These are phyloP conservation scores for Alternaria viburni DNA, from an alignment of 2,329 filamentous ascomycete species.

Conservation along the genomic window DNA sequence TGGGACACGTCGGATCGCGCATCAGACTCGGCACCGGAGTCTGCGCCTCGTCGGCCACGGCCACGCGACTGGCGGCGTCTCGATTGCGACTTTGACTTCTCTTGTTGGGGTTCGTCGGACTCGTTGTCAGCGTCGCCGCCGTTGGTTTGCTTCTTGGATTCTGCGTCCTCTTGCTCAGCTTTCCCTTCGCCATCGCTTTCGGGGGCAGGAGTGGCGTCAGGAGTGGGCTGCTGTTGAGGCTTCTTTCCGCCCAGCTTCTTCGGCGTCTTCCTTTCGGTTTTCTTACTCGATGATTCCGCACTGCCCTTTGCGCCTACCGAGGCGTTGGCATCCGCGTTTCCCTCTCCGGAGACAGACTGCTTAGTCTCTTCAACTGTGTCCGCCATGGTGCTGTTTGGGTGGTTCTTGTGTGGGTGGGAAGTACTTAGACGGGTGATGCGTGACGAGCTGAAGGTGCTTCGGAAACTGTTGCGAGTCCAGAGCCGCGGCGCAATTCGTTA, in stretches of 20 bases:
- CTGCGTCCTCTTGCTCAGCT: conserved; percentile 52
- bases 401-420: conserved; percentile 10
- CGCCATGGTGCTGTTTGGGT: conserved; percentile 40
- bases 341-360: conserved; percentile 46
- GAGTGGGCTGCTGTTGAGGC: conserved; percentile 53
- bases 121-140: conserved; percentile 45
- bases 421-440: conserved; percentile 10
- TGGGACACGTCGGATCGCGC: conserved; percentile 61
- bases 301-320: conserved; percentile 45
- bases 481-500: conserved; percentile 39
- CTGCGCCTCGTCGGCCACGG: conserved; percentile 53
- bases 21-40: conserved; percentile 62
- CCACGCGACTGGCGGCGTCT: conserved; percentile 58
- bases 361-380: conserved; percentile 48
- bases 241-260: conserved; percentile 58
- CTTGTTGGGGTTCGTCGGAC: conserved; percentile 55
- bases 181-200: conserved; percentile 53
- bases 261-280: conserved; percentile 56
- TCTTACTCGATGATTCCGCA: conserved; percentile 52
- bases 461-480: conserved; percentile 22
- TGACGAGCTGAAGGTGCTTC: conserved; percentile 22
- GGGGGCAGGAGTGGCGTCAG: conserved; percentile 55
- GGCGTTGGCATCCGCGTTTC: conserved; percentile 46
- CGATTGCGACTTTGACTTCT: conserved; percentile 53
- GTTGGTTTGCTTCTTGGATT: conserved; percentile 38